Evolutionary conservation across 2,329 filamentous ascomycete genomes (phyloP).

Genomic region (Sarocladium strictum): DNA sequence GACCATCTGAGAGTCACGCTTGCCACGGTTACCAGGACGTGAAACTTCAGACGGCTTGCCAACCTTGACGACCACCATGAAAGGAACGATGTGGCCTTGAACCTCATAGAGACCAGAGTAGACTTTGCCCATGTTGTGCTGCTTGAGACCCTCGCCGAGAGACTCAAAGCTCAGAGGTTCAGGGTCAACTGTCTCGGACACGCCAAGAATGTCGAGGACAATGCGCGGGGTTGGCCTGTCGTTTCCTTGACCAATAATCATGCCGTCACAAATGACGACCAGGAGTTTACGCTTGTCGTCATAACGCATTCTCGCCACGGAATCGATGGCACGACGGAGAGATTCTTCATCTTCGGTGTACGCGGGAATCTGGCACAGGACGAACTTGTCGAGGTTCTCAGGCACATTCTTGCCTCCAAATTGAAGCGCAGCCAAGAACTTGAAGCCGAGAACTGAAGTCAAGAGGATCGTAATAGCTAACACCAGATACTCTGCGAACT

Average conservation of each 20-base stretch:
- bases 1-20: constrained; percentile 98
- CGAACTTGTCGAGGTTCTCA: constrained; percentile 95
- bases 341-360: constrained; percentile 99
- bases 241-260: constrained; percentile 99
- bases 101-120: constrained; percentile 98
- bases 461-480: constrained; percentile 78
- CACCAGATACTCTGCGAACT: constrained; percentile 85
- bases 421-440: constrained; percentile 93
- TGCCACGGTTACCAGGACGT: constrained; percentile 93
- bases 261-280: constrained; percentile 90
- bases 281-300: constrained; percentile 97
- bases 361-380: constrained; percentile 95
- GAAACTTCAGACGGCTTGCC: constrained; percentile 96
- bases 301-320: constrained; percentile 89
- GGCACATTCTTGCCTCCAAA: constrained; percentile 88
- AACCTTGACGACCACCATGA: constrained; percentile 93
- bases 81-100: constrained; percentile 95
- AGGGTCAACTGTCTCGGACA: constrained; percentile 87
- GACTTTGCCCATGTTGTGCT: constrained; percentile 99
- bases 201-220: constrained; percentile 92
- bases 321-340: constrained; percentile 92
- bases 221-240: constrained; percentile 93
- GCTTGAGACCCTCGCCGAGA: constrained; percentile 89
- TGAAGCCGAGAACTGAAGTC: constrained; percentile 80
- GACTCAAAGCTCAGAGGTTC: constrained; percentile 96